Percentiles rank a stretch among this genome's conserved stretches.
phyloP scores from a whole-genome alignment of 768 basidiomycete genomes.

The Suillus tomentosus region DNA sequence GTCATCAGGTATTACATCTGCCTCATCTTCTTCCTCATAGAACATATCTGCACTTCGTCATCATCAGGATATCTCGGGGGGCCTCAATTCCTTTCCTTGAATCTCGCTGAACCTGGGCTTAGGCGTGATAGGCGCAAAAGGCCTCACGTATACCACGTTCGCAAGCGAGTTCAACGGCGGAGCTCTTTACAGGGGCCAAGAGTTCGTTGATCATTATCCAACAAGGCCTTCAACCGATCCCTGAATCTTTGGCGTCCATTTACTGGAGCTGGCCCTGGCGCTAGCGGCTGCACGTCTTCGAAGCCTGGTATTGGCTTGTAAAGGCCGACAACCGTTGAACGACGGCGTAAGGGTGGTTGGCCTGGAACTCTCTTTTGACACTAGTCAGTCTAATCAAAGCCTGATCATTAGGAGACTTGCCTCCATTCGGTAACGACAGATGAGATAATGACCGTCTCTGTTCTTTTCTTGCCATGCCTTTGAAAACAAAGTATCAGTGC shows the following conservation, averaged over 20 bases:
- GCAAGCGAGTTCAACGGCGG: neutral
- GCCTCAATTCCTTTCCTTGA: neutral
- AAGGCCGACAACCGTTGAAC: neutral
- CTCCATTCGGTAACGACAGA: conserved; percentile 32
- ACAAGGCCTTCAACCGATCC: neutral
- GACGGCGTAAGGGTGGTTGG: conserved; percentile 27
- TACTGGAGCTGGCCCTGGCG: neutral
- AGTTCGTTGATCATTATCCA: too few relatives aligned
- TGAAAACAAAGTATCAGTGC: neutral
- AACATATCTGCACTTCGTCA: neutral
- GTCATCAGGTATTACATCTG: neutral
- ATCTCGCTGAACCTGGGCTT: neutral
- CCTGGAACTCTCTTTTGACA: conserved; percentile 27
- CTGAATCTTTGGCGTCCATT: neutral
- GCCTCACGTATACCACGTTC: neutral
- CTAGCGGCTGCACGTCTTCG: neutral
- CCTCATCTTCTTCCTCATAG: neutral
- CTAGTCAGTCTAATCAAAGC: neutral
- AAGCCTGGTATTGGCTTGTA: neutral
- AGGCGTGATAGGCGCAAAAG: neutral
- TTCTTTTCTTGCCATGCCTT: conserved; percentile 27
- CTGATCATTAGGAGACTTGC: conserved; percentile 9
- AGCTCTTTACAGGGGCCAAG: neutral
- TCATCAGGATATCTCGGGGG: neutral
- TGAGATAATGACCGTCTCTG: conserved; percentile 9